Evolutionary conservation across 129 eudicot species (phyloP).

Genomic region (Chrysanthemum lavandulifolium): DNA sequence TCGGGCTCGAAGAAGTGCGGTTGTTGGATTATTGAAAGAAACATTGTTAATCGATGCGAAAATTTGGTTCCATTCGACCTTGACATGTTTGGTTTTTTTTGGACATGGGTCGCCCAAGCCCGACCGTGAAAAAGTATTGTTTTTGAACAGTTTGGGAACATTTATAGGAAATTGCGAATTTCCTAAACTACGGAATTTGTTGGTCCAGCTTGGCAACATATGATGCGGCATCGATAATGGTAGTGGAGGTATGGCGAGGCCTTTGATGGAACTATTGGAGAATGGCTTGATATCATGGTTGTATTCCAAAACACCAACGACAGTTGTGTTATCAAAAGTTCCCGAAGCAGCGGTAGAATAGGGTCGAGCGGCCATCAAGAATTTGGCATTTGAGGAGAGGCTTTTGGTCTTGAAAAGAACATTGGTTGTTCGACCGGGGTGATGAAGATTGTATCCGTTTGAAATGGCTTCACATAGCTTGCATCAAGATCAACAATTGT

Average conservation of each 20-base stretch:
- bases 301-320: conserved; percentile 32
- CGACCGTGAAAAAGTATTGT: conserved; percentile 29
- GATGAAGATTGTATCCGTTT: conserved; percentile 29
- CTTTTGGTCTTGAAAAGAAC: conserved; percentile 36
- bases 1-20: conserved; percentile 50
- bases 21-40: conserved; percentile 32
- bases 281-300: not conserved
- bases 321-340: conserved; percentile 37
- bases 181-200: conserved; percentile 27
- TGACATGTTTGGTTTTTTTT: conserved; percentile 40
- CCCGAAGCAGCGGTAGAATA: conserved; percentile 29
- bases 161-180: conserved; percentile 18
- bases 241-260: conserved; percentile 15
- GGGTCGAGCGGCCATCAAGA: conserved; percentile 37
- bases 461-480: conserved; percentile 33
- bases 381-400: conserved; percentile 21
- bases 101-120: conserved; percentile 35
- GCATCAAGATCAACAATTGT: conserved; percentile 42
- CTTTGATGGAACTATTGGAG: not conserved
- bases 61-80: conserved; percentile 46
- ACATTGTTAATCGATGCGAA: conserved; percentile 36
- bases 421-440: conserved; percentile 41
- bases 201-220: conserved; percentile 32
- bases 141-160: conserved; percentile 30
- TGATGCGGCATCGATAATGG: conserved; percentile 26